A percentile compares a stretch with the other conserved stretches of the same genome.
phyloP scores from a whole-genome alignment of 768 basidiomycete genomes.

The Baorangia bicolor region DNA sequence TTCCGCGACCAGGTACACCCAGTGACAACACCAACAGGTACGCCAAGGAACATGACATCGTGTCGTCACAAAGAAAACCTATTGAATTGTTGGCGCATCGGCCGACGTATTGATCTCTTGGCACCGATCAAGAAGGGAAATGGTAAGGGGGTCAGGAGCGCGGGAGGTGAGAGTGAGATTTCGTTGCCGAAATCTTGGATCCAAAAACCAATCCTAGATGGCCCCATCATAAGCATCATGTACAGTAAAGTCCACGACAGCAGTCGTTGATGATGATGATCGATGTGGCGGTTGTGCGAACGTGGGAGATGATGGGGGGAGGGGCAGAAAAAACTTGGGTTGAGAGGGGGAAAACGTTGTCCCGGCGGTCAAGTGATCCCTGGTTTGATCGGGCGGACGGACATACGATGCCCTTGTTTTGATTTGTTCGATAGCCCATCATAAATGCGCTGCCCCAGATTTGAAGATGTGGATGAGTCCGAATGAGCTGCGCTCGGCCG shows the following conservation, averaged over 20 bases:
- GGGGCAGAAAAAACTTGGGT: too few species aligned
- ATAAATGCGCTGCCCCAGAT: too few species aligned
- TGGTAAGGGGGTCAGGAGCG: neutral
- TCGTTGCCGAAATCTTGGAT: neutral
- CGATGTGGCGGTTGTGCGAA: constrained; percentile 8
- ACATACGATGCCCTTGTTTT: too few species aligned
- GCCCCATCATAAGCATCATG: neutral
- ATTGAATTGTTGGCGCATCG: neutral
- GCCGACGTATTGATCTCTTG: neutral
- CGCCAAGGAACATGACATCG: neutral
- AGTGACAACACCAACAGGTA: neutral
- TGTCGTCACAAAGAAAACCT: neutral
- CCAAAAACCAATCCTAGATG: neutral
- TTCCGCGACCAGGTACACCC: neutral
- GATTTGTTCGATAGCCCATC: too few species aligned
- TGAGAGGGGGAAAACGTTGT: too few species aligned
- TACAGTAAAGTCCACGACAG: too few species aligned
- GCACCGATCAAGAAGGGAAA: neutral
- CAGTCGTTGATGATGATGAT: neutral
- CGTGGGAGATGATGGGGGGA: constrained; percentile 12
- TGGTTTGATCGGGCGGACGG: too few species aligned
- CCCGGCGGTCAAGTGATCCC: too few species aligned
- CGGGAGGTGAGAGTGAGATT: neutral
- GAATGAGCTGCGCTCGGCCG: too few species aligned
- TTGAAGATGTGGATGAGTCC: too few species aligned